These are phyloP conservation scores for Arabidopsis suecica DNA, from an alignment of 345 rosid species.

Conservation along the genomic window DNA sequence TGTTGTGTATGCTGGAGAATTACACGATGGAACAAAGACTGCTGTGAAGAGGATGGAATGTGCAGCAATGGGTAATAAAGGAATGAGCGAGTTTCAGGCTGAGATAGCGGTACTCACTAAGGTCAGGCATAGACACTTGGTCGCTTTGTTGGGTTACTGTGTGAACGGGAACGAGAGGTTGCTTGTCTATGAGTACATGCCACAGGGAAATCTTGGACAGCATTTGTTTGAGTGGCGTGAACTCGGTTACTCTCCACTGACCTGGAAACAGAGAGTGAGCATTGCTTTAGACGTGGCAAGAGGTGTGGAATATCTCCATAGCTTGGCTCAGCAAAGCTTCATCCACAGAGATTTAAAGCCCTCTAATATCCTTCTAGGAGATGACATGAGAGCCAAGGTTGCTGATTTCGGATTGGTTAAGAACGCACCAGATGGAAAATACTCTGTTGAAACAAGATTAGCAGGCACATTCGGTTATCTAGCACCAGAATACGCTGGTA, in stretches of 20 bases:
- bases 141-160: slow-evolving; percentile 82
- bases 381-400: slow-evolving; percentile 95
- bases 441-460: slow-evolving; percentile 86
- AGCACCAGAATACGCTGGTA: slow-evolving; percentile 97
- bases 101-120: slow-evolving; percentile 86
- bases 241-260: slow-evolving; percentile 55
- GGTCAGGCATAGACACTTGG: slow-evolving; percentile 90
- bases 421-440: slow-evolving; percentile 84
- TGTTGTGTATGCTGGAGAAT: slow-evolving; percentile 78
- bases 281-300: slow-evolving; percentile 87
- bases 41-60: slow-evolving; percentile 92
- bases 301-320: slow-evolving; percentile 92
- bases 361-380: slow-evolving; percentile 85
- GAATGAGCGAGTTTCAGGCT: slow-evolving; percentile 84
- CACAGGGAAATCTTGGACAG: slow-evolving; percentile 80
- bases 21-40: slow-evolving; percentile 85
- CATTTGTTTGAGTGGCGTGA: slow-evolving; percentile 71
- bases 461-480: slow-evolving; percentile 98
- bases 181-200: slow-evolving; percentile 92
- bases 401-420: slow-evolving; percentile 94
- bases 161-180: slow-evolving; percentile 79
- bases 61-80: slow-evolving; percentile 62
- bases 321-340: slow-evolving; percentile 87
- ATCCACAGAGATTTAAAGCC: slow-evolving; percentile 93
- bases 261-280: slow-evolving; percentile 85